Evolutionary conservation across 768 basidiomycete species (phyloP).

Genomic region (Trametopsis cervina): DNA sequence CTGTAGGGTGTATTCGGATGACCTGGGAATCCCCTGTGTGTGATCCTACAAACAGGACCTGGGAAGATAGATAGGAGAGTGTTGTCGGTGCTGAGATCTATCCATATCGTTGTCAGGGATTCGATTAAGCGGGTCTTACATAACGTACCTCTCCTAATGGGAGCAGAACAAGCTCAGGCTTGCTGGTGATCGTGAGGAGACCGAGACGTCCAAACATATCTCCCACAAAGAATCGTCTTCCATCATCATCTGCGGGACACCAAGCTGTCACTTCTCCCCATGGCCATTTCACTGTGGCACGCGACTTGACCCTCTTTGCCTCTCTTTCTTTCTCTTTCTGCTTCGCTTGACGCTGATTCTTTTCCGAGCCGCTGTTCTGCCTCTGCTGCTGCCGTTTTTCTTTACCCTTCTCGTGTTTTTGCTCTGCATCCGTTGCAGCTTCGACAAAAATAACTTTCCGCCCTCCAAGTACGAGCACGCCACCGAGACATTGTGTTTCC

Average conservation of each 20-base stretch:
- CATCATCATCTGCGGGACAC: conserved; percentile 40
- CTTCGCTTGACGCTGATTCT: conserved; percentile 33
- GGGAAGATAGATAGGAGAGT: conserved; percentile 64
- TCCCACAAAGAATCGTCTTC: conserved; percentile 50
- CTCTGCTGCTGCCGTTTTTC: conserved; percentile 43
- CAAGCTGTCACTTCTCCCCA: conserved; percentile 70
- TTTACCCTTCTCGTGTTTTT: conserved; percentile 50
- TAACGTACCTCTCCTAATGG: conserved; percentile 65
- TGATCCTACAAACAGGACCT: conserved; percentile 73
- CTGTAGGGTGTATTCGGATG: conserved; percentile 45
- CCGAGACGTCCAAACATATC: conserved; percentile 68
- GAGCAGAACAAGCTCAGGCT: conserved; percentile 42
- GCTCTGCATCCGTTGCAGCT: conserved; percentile 37
- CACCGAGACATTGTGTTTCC: conserved; percentile 41
- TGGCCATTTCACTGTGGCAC: conserved; percentile 61
- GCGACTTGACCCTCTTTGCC: conserved; percentile 45
- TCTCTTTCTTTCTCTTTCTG: conserved; percentile 54
- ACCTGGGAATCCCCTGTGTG: conserved; percentile 79
- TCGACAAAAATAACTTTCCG: conserved; percentile 58
- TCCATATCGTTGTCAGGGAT: not conserved
- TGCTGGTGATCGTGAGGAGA: conserved; percentile 48
- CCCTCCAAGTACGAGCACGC: conserved; percentile 65
- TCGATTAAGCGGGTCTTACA: not conserved
- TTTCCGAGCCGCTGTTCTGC: conserved; percentile 38
- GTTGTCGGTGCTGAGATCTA: conserved; percentile 68